Base-by-base conservation (phyloP, 495 filamentous ascomycete genomes). In the Aspergillus kassunensis region DNA sequence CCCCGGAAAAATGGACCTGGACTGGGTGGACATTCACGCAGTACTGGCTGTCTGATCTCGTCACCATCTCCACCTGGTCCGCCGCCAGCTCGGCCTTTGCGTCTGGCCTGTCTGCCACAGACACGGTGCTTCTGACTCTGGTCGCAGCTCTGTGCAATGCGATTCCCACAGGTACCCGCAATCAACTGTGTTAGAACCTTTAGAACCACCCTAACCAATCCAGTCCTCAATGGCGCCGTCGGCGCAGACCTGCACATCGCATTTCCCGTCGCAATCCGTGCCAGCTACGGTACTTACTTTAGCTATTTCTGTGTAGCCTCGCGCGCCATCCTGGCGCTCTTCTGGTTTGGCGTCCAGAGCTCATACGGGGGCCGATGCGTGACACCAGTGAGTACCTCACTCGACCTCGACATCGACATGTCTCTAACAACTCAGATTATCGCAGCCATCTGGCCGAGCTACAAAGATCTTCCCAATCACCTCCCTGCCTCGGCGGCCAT, bases 31-130 rank as follows among this genome's bases (percentile, higher is more conserved):
- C 47, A 2, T 50, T 50, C 12, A 50, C 47, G 21, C 35, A 41
- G 23, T 50, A 50, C 29, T 50, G 47, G 47, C 36, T 50, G 6
- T 50, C 47, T 11, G 47, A 50, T n/a, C 35, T 50, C 15, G 47
- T 50, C 24, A 50, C 47, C 23, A 12, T 50, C 36, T 50, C 47
- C 23, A 50, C 47, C 35, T 50, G 47, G 47, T 50, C 47, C 10
- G 47, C 47, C 1, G 47, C 47, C 12, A 39, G 47, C 15, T 50
- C 47, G 24, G 47, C 47, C 21, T 50, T 50, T 50, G 47, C 47
- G 4, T 50, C 47, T 8, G 47, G 47, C 0, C 18, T 50, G 15
- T 41, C 47, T 1, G 47, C 47, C 2, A 50, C 47, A 11, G 47
- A 50, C 19, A 50, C 47, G 6, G 13, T 50, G 8, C 35, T 50